phyloP scores from a whole-genome alignment of 345 rosid genomes.

The Raphanus sativus region DNA sequence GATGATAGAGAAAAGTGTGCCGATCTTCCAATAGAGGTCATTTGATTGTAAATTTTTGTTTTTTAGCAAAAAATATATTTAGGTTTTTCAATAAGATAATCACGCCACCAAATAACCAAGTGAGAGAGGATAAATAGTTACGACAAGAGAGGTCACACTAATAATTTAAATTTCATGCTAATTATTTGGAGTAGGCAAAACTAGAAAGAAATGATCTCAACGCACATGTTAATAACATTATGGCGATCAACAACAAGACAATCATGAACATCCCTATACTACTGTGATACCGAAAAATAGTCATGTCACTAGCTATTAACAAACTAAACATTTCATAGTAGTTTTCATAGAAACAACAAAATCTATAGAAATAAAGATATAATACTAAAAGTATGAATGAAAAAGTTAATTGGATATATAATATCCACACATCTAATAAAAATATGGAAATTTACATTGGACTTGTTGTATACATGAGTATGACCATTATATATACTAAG shows the following conservation, averaged over 20 bases:
- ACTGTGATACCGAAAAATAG: not conserved
- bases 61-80: no score
- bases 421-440: not conserved
- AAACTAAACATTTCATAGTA: not conserved
- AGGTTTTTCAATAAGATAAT: no score
- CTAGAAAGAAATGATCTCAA: not conserved
- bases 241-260: not conserved
- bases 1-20: no score
- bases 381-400: not conserved
- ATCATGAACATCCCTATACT: not conserved
- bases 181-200: not conserved
- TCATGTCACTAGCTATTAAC: not conserved
- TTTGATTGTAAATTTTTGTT: no score
- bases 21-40: no score
- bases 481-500: conserved; percentile 2
- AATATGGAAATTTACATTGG: not conserved
- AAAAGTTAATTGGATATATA: not conserved
- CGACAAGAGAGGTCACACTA: not conserved
- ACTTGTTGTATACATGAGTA: not conserved
- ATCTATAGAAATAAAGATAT: not conserved
- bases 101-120: not conserved
- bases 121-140: not conserved
- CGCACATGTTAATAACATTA: not conserved
- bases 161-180: not conserved
- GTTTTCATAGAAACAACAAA: not conserved